phyloP scores from a whole-genome alignment of 2,329 filamentous ascomycete species.

The Xylaria polymorpha region DNA sequence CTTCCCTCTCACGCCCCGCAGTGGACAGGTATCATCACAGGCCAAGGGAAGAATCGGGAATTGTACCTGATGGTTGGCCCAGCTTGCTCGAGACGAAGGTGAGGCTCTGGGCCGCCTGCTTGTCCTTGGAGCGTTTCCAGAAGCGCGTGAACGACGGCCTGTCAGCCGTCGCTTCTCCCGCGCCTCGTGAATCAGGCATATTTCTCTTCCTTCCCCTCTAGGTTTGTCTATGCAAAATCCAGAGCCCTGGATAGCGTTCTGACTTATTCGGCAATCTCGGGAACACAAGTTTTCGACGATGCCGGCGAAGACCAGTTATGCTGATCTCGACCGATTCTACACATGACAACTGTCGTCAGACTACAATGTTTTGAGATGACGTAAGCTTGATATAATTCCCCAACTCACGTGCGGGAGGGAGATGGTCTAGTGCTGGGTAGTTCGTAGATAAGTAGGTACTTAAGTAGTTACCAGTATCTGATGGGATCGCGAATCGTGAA shows the following conservation, averaged over 20 bases:
- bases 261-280: not conserved
- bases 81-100: conserved; percentile 52
- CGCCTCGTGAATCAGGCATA: conserved; percentile 24
- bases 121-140: conserved; percentile 59
- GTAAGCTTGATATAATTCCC: conserved; percentile 18
- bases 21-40: not conserved
- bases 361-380: conserved; percentile 11
- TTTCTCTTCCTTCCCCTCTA: not conserved
- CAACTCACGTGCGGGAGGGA: not conserved
- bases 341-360: conserved; percentile 16
- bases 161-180: conserved; percentile 30
- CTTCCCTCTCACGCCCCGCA: not conserved
- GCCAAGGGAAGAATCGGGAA: not conserved
- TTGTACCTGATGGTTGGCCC: conserved; percentile 46
- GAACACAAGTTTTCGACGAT: not conserved
- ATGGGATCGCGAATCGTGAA: not conserved
- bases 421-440: not conserved
- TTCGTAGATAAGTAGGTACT: not conserved
- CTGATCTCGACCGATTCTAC: not conserved
- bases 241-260: not conserved
- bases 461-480: not conserved
- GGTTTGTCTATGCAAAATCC: not conserved
- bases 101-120: conserved; percentile 49
- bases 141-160: conserved; percentile 61
- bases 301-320: not conserved